Conservation (phyloP, 257 asterid genomes). For the Solanum sejunctum region DNA sequence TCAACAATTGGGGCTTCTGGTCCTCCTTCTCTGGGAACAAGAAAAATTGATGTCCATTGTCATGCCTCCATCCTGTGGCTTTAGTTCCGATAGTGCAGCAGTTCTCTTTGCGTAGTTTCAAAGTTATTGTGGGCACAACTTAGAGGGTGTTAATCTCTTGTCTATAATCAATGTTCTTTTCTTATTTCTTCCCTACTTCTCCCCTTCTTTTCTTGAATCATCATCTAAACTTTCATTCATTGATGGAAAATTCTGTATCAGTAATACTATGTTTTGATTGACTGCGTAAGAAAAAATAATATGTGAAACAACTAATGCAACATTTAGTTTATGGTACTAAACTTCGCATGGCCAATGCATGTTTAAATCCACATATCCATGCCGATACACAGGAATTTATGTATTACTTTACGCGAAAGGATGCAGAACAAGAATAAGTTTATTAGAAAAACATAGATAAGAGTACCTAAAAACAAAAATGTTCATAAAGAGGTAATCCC, state of each 20-base stretch:
- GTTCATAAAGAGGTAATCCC: not conserved
- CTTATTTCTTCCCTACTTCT: not conserved
- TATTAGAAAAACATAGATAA: not conserved
- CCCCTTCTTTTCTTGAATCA: not conserved
- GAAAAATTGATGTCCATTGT: not conserved
- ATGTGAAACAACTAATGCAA: not conserved
- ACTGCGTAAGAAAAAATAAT: not conserved
- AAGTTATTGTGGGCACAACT: too few species aligned
- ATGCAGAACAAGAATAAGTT: not conserved
- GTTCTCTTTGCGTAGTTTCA: too few species aligned
- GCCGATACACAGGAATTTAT: not conserved
- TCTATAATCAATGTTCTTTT: not conserved
- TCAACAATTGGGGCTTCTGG: not conserved
- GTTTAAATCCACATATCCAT: not conserved
- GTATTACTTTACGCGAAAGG: not conserved
- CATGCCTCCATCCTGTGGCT: not conserved
- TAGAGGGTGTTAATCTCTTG: not conserved
- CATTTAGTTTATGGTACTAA: not conserved
- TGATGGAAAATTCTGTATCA: not conserved
- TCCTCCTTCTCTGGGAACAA: not conserved
- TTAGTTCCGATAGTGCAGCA: not conserved
- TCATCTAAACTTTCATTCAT: not conserved
- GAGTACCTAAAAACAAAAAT: not conserved
- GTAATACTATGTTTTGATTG: not conserved
- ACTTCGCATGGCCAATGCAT: not conserved